A percentile compares a stretch with the other conserved stretches of the same genome.
These are phyloP conservation scores for Leccinum truebloodii DNA, from an alignment of 768 basidiomycete genomes.

Conservation along the genomic window DNA sequence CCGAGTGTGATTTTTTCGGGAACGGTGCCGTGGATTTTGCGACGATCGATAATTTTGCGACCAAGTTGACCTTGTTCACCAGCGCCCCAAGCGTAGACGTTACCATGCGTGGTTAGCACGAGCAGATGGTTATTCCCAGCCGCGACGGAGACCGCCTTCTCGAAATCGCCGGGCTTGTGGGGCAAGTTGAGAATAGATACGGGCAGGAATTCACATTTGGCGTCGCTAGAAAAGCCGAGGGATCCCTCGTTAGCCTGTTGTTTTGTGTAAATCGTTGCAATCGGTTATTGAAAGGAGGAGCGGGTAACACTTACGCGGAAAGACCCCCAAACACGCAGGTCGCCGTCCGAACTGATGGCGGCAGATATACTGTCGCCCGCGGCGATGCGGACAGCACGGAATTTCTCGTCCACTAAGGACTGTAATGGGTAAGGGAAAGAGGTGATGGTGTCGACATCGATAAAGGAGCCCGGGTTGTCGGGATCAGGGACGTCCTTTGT, in stretches of 20 bases:
- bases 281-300: slow-evolving; percentile 1
- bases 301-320: slow-evolving; percentile 67
- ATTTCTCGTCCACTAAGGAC: slow-evolving; percentile 71
- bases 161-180: slow-evolving; percentile 62
- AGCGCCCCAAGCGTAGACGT: slow-evolving; percentile 87
- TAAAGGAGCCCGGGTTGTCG: slow-evolving; percentile 54
- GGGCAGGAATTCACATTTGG: slow-evolving; percentile 68
- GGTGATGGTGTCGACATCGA: slow-evolving; percentile 54
- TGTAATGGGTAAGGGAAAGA: slow-evolving; percentile 66
- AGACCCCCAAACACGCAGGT: slow-evolving; percentile 84
- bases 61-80: slow-evolving; percentile 92
- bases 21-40: slow-evolving; percentile 85
- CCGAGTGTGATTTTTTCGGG: slow-evolving; percentile 87
- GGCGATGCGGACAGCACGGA: slow-evolving; percentile 79
- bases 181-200: slow-evolving; percentile 56
- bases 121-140: slow-evolving; percentile 89
- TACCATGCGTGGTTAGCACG: slow-evolving; percentile 84
- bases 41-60: slow-evolving; percentile 83
- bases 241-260: slow-evolving; percentile 72
- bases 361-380: slow-evolving; percentile 90
- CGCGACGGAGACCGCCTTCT: slow-evolving; percentile 73
- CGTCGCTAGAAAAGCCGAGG: slow-evolving; percentile 76
- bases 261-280: slow-evolving; percentile 9
- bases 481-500: slow-evolving; percentile 64
- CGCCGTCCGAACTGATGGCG: slow-evolving; percentile 77